Evolutionary conservation across 1,284 basidiomycete species (phyloP), one percentile per base, ranked within the genome.

Genomic region (Fomitopsis schrenkii): DNA sequence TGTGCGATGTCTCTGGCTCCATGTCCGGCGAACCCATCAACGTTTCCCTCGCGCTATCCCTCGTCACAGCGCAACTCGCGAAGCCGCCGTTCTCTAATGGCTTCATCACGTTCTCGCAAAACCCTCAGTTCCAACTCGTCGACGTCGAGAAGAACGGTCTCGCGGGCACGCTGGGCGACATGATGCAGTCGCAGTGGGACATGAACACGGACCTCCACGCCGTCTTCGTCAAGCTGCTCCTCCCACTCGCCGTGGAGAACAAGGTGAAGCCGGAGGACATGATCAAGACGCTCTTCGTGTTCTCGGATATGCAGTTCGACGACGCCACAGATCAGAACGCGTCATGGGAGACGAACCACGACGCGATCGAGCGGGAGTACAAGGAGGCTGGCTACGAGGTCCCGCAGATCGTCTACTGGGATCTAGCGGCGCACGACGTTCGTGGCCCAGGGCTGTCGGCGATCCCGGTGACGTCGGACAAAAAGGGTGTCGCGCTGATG

Each of bases 241-340:
- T 91, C 7, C 80, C 82, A 0, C 79, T 84, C 5, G 88, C 88
- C 4, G 65, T 81, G 59, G 67, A 77, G 66, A 73, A 85, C 67
- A 76, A 82, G 0, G 74, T 92, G n/a, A 76, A 78, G 54, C 80
- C 79, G 60, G 85, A 86, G 57, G 81, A 90, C 58, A 91, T 91
- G 88, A 80, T 91, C 73, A 86, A 88, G 75, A 80, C 84, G 14
- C 72, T 92, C 0, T 90, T 91, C 67, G 79, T 91, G 46, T 91
- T 92, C 71, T 83, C 82, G 5, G 88, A 91, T 68, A 91, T 91
- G 90, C 88, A 91, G 73, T 91, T 91, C 64, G 86, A 91, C 69
- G 59, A 62, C 3, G 74, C 76, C 58, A 54, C 59, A 38, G 3
- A 17, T 28, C 14, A 10, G 57, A 7, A 46, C 26, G 54, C 63